Evolutionary conservation across 495 filamentous ascomycete genomes (phyloP).

Genomic region (Penicillium herquei): DNA sequence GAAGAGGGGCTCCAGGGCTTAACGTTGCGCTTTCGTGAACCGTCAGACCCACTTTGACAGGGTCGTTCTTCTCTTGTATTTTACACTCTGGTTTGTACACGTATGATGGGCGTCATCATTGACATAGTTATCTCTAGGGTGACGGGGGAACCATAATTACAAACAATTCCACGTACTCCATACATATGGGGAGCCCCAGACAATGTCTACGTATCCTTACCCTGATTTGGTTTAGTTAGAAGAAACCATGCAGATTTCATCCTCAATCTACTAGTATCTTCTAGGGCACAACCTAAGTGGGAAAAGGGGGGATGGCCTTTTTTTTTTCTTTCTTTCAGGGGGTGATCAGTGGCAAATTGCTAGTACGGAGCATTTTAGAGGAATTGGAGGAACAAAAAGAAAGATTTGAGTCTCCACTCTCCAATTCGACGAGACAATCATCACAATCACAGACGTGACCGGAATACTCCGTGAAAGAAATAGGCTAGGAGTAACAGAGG

Average conservation of each 20-base stretch:
- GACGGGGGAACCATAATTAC: too few relatives aligned
- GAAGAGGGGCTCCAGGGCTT: constrained; percentile 21
- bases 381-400: not conserved
- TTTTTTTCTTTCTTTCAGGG: constrained; percentile 4
- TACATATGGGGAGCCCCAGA: not conserved
- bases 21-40: constrained; percentile 20
- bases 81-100: not conserved
- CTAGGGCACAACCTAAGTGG: too few relatives aligned
- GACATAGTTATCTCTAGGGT: not conserved
- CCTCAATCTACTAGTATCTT: not conserved
- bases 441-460: constrained; percentile 8
- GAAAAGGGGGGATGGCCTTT: not conserved
- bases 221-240: constrained; percentile 9
- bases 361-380: not conserved
- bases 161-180: too few relatives aligned
- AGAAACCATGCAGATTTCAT: not conserved
- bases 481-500: not conserved
- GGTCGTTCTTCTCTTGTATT: constrained; percentile 14
- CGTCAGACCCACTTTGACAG: constrained; percentile 22
- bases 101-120: not conserved
- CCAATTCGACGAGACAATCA: constrained; percentile 3
- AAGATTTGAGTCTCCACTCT: not conserved
- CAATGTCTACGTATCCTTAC: constrained; percentile 17
- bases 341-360: not conserved
- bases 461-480: not conserved